Evolutionary conservation across 2,329 filamentous ascomycete species (phyloP).

Genomic region (Beauveria sp.): DNA sequence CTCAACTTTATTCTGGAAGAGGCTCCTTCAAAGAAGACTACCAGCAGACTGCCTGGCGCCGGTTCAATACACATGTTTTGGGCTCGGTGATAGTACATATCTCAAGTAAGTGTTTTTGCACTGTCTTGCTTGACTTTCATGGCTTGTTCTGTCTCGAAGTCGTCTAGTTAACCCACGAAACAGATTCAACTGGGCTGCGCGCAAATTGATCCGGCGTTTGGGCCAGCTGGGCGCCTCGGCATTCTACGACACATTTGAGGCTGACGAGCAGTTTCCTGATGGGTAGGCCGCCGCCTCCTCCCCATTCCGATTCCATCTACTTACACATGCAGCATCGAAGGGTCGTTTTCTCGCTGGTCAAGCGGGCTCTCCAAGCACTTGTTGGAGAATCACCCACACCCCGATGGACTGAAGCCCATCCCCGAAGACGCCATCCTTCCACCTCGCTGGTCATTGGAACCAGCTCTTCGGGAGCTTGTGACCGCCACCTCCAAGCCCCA

Average conservation of each 20-base stretch:
- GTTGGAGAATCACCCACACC: constrained; percentile 60
- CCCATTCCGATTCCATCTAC: background rate
- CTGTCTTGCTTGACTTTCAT: background rate
- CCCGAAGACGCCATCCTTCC: constrained; percentile 66
- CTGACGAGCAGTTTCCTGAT: constrained; percentile 88
- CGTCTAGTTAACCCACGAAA: background rate
- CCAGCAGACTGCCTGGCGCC: constrained; percentile 59
- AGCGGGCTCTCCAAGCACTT: constrained; percentile 59
- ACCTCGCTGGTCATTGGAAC: constrained; percentile 51
- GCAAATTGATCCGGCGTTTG: constrained; percentile 80
- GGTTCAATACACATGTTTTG: constrained; percentile 76
- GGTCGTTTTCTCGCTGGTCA: constrained; percentile 73
- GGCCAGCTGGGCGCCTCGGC: constrained; percentile 74
- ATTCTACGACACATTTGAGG: constrained; percentile 73
- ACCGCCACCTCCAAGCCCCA: background rate
- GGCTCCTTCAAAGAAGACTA: constrained; percentile 70
- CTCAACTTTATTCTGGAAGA: constrained; percentile 75
- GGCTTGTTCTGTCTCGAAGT: background rate
- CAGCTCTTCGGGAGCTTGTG: constrained; percentile 16
- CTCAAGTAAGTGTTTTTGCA: constrained; percentile 55
- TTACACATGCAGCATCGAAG: constrained; percentile 57
- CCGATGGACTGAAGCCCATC: constrained; percentile 59
- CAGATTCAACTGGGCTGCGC: constrained; percentile 87
- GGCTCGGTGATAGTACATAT: constrained; percentile 91
- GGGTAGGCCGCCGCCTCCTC: constrained; percentile 49